A percentile compares a stretch with the other conserved stretches of the same genome.
Conservation (phyloP, 2,329 filamentous ascomycete species). For the Claviceps paspali region DNA sequence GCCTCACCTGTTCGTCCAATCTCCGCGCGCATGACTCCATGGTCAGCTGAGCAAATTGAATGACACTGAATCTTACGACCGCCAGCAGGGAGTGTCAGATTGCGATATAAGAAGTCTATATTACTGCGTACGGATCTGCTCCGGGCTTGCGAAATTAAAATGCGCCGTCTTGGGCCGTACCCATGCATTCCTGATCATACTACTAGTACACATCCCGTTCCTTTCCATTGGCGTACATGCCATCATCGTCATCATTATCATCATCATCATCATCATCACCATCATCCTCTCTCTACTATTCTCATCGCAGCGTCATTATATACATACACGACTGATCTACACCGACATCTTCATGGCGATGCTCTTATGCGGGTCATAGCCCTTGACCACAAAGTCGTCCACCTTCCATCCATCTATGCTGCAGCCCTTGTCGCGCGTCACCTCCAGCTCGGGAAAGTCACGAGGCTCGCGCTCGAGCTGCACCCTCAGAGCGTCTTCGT, state of each 20-base stretch:
- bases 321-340: constrained; percentile 23
- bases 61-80: too few relatives aligned
- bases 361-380: constrained; percentile 78
- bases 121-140: too few relatives aligned
- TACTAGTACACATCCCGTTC: too few relatives aligned
- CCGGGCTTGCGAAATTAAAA: background rate
- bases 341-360: constrained; percentile 99
- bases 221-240: too few relatives aligned
- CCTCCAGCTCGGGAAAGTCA: constrained; percentile 65
- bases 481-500: constrained; percentile 69
- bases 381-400: constrained; percentile 76
- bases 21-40: too few relatives aligned
- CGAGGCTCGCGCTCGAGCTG: constrained; percentile 71
- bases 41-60: too few relatives aligned
- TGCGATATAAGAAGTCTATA: too few relatives aligned
- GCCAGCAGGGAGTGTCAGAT: too few relatives aligned
- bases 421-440: constrained; percentile 50
- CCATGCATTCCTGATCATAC: too few relatives aligned
- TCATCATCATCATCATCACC: background rate
- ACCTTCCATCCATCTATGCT: constrained; percentile 81
- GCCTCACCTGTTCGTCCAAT: too few relatives aligned
- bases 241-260: background rate
- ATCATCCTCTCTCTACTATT: background rate
- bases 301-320: background rate
- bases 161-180: too few relatives aligned